Evolutionary conservation across 257 asterid species (phyloP).

Genomic region (Paraleonurus japonicus): DNA sequence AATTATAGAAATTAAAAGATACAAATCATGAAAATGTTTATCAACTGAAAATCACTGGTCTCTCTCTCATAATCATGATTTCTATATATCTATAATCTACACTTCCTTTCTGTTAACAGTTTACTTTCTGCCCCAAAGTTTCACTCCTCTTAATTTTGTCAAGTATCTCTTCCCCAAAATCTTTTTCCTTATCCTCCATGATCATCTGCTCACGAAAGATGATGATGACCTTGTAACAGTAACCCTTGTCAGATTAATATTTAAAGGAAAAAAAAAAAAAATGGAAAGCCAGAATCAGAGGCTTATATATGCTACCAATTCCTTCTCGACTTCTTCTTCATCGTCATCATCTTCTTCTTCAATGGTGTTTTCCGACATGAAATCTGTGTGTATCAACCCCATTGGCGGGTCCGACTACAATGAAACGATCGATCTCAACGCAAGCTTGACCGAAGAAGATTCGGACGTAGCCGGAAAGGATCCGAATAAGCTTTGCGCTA

Average conservation of each 20-base stretch:
- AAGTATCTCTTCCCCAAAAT: not conserved
- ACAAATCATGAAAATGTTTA: too few relatives aligned
- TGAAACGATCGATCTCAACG: slow-evolving; percentile 52
- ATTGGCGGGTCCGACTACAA: not conserved
- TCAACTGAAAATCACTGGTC: not conserved
- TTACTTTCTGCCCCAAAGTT: not conserved
- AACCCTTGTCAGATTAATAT: not conserved
- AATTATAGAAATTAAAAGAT: too few relatives aligned
- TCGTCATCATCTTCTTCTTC: slow-evolving; percentile 31
- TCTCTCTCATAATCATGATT: not conserved
- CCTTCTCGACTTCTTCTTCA: too few relatives aligned
- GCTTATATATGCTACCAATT: slow-evolving; percentile 19
- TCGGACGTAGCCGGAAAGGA: not conserved
- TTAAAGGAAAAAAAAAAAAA: not conserved
- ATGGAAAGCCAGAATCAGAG: slow-evolving; percentile 33
- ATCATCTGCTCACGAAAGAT: slow-evolving; percentile 7
- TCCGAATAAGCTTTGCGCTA: slow-evolving; percentile 61
- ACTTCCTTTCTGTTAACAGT: not conserved
- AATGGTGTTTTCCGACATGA: slow-evolving; percentile 43
- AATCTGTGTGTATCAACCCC: slow-evolving; percentile 34
- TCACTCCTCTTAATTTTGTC: not conserved
- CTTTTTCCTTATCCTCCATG: too few relatives aligned
- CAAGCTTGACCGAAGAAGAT: slow-evolving; percentile 36
- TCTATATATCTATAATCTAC: not conserved
- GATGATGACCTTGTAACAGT: slow-evolving; percentile 7